phyloP scores from a whole-genome alignment of 2,329 filamentous ascomycete genomes.

The Sclerotinia trifoliorum region DNA sequence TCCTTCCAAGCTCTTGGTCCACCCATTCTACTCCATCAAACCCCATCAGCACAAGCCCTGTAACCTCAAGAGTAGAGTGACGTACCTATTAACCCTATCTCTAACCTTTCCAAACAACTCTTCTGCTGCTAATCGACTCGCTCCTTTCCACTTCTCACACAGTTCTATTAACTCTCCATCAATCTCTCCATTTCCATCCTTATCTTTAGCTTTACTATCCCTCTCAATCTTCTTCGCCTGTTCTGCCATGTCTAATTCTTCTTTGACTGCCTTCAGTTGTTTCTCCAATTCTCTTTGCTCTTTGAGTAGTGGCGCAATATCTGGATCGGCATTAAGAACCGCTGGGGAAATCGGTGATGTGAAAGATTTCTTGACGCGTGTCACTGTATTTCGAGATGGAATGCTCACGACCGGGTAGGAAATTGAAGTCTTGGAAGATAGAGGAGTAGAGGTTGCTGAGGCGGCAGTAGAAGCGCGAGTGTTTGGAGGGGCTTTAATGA shows the following conservation, averaged over 20 bases:
- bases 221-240: slow-evolving; percentile 54
- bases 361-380: slow-evolving; percentile 31
- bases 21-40: slow-evolving; percentile 49
- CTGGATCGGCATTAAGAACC: slow-evolving; percentile 38
- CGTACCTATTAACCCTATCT: slow-evolving; percentile 54
- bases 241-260: slow-evolving; percentile 49
- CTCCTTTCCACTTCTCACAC: slow-evolving; percentile 59
- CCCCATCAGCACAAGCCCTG: slow-evolving; percentile 9
- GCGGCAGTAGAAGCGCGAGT: slow-evolving; percentile 25
- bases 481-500: slow-evolving; percentile 23
- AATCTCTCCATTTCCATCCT: slow-evolving; percentile 49
- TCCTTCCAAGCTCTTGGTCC: slow-evolving; percentile 57
- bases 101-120: slow-evolving; percentile 62
- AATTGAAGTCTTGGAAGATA: slow-evolving; percentile 12
- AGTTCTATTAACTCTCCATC: slow-evolving; percentile 57
- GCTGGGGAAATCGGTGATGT: slow-evolving; percentile 39
- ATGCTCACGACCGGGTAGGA: slow-evolving; percentile 19
- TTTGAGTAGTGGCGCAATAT: slow-evolving; percentile 38
- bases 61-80: background rate
- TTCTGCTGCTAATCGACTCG: slow-evolving; percentile 63
- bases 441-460: slow-evolving; percentile 17
- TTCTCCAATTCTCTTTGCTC: slow-evolving; percentile 40
- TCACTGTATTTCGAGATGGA: slow-evolving; percentile 15
- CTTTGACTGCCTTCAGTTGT: slow-evolving; percentile 35
- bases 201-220: slow-evolving; percentile 31